phyloP scores from a whole-genome alignment of 495 filamentous ascomycete genomes.

The Neurospora sublineolata region DNA sequence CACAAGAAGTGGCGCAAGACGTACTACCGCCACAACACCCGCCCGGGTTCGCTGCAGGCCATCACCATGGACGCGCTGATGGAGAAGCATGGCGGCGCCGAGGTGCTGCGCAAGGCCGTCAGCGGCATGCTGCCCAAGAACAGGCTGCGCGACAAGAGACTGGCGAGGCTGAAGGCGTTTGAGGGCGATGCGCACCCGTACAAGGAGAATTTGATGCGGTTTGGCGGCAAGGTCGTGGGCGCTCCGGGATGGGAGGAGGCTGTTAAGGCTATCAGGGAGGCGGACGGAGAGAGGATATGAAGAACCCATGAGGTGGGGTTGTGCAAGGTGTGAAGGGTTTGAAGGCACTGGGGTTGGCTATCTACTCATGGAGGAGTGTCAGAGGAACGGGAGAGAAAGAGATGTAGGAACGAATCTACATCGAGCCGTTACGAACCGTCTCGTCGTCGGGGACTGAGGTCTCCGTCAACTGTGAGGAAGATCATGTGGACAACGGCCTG shows the following conservation, averaged over 20 bases:
- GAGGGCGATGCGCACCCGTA: constrained; percentile 87
- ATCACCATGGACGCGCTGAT: constrained; percentile 94
- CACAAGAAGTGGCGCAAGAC: constrained; percentile 87
- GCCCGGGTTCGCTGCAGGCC: constrained; percentile 72
- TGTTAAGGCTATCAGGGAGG: constrained; percentile 28
- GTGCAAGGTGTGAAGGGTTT: background rate
- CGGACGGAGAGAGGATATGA: constrained; percentile 30
- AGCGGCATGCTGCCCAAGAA: constrained; percentile 98
- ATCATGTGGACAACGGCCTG: background rate
- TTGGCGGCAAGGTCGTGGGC: constrained; percentile 46
- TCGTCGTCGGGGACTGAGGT: background rate
- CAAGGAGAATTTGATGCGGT: constrained; percentile 71
- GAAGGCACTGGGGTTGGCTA: background rate
- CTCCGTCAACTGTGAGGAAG: background rate
- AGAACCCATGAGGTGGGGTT: background rate
- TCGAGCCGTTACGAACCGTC: background rate
- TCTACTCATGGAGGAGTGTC: background rate
- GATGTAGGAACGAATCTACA: background rate
- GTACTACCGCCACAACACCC: constrained; percentile 88
- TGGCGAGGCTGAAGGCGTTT: constrained; percentile 90
- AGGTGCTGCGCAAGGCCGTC: constrained; percentile 85
- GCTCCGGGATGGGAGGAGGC: constrained; percentile 32
- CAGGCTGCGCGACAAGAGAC: constrained; percentile 66
- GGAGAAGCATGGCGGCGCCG: constrained; percentile 84
- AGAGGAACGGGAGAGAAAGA: background rate